These are phyloP conservation scores for Apophysomyces trapeziformis DNA, from an alignment of 371 early-diverging fungal species.

Conservation along the genomic window DNA sequence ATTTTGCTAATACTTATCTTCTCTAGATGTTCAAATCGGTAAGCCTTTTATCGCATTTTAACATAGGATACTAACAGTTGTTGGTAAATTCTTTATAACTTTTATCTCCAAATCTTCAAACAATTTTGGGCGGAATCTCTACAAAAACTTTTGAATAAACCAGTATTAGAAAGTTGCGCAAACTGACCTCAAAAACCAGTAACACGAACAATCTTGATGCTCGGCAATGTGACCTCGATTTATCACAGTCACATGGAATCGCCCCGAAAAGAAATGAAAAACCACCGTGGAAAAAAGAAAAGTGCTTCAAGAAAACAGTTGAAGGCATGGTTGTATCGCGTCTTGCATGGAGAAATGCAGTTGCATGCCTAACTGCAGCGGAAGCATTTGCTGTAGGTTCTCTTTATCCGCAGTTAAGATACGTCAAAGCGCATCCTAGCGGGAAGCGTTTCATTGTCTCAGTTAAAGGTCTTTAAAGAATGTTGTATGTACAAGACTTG, in stretches of 20 bases:
- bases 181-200: too few relatives aligned
- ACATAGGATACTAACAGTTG: too few relatives aligned
- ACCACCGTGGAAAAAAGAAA: neutral
- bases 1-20: too few relatives aligned
- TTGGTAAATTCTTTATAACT: too few relatives aligned
- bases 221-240: neutral
- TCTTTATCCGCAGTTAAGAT: neutral
- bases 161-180: too few relatives aligned
- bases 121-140: too few relatives aligned
- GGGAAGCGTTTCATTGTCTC: constrained; percentile 5
- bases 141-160: too few relatives aligned
- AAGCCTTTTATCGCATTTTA: too few relatives aligned
- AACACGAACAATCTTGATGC: neutral
- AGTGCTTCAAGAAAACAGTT: neutral
- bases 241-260: neutral
- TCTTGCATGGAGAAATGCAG: constrained; percentile 1
- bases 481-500: neutral
- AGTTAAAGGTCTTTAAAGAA: neutral
- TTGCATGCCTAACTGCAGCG: neutral
- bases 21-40: too few relatives aligned
- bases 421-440: neutral
- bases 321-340: constrained; percentile 7
- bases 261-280: neutral
- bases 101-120: too few relatives aligned
- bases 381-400: neutral